Conservation (phyloP, 208 protist genomes). For the Naegleria fowleri region DNA sequence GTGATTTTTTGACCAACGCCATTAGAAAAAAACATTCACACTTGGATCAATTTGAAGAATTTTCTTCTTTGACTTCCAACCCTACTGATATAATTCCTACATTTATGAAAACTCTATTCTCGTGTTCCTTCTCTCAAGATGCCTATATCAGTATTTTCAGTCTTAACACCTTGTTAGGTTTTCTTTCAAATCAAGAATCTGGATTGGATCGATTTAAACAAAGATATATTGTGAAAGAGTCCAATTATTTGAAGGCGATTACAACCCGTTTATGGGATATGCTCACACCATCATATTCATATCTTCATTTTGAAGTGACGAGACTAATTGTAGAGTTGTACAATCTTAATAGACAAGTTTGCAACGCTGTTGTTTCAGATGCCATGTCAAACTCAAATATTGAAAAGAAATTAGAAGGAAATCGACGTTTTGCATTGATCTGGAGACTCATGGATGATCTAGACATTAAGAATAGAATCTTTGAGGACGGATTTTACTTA, state of each 20-base stretch:
- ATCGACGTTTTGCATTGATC: background rate
- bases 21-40: too few species aligned
- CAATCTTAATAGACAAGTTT: background rate
- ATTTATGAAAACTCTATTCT: background rate
- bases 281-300: background rate
- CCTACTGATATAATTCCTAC: too few species aligned
- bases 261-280: background rate
- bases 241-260: background rate
- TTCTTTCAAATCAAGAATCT: background rate
- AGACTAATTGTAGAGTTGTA: background rate
- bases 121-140: background rate
- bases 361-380: background rate
- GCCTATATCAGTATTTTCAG: background rate
- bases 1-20: too few species aligned
- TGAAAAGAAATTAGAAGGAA: background rate
- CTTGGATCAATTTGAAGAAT: too few species aligned
- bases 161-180: background rate
- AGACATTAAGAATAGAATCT: background rate
- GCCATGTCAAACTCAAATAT: background rate
- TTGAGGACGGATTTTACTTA: constrained; percentile 16
- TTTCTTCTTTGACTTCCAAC: too few species aligned
- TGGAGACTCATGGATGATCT: background rate
- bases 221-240: background rate
- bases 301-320: background rate
- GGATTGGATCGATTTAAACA: background rate